A percentile compares a stretch with the other conserved stretches of the same genome.
Evolutionary conservation across 257 asterid species (phyloP).

Genomic region (Salvia rosmarinus): DNA sequence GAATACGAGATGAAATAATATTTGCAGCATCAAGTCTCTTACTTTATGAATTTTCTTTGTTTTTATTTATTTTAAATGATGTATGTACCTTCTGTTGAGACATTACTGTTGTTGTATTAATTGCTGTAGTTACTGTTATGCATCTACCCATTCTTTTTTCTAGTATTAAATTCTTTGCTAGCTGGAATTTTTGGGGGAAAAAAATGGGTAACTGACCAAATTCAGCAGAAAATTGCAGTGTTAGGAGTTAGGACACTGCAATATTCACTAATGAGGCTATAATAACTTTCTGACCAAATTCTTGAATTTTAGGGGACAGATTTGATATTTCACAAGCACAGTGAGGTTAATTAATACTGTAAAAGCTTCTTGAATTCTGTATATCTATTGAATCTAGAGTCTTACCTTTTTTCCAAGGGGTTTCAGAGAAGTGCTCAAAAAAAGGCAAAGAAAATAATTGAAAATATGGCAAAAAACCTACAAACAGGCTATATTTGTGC

Average conservation of each 20-base stretch:
- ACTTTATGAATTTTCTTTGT: neutral
- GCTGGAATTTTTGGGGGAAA: conserved; percentile 36
- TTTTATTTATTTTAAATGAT: neutral
- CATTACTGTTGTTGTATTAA: conserved; percentile 42
- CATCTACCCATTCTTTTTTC: conserved; percentile 36
- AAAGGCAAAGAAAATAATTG: conserved; percentile 31
- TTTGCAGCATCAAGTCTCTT: neutral
- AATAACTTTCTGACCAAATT: conserved; percentile 22
- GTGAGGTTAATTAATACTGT: conserved; percentile 29
- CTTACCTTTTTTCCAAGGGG: neutral
- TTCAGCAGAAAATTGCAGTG: conserved; percentile 32
- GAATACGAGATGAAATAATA: conserved; percentile 20
- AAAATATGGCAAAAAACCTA: conserved; percentile 28
- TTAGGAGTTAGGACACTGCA: conserved; percentile 25
- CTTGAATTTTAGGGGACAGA: conserved; percentile 34
- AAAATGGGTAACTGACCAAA: conserved; percentile 14
- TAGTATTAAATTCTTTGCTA: conserved; percentile 35
- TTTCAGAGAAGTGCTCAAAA: conserved; percentile 30
- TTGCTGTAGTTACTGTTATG: conserved; percentile 43
- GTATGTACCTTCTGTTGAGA: conserved; percentile 38
- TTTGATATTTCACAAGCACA: conserved; percentile 31
- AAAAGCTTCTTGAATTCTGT: conserved; percentile 34
- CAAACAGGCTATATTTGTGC: conserved; percentile 16
- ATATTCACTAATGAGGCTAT: conserved; percentile 31
- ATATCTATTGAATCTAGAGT: conserved; percentile 32